Evolutionary conservation across 192 early-diverging fungal genomes (phyloP).

Genomic region (Spizellomyces sp.): DNA sequence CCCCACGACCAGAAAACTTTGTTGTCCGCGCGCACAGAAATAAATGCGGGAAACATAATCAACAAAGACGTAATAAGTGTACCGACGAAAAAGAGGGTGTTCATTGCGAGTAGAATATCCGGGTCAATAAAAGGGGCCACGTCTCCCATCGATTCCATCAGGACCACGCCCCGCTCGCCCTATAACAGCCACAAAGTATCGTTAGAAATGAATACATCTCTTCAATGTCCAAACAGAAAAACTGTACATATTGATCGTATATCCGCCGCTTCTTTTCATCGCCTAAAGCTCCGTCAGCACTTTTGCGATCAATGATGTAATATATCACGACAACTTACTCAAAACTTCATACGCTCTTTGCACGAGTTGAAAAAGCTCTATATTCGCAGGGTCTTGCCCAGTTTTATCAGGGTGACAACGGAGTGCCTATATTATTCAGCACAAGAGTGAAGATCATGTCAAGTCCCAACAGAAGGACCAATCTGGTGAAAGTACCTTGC

Average conservation of each 20-base stretch:
- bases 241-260: conserved; percentile 79
- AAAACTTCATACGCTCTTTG: conserved; percentile 83
- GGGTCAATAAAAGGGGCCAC: conserved; percentile 51
- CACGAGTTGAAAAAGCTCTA: conserved; percentile 83
- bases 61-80: conserved; percentile 56
- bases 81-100: conserved; percentile 39
- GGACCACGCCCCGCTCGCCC: conserved; percentile 52
- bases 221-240: background rate
- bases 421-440: conserved; percentile 39
- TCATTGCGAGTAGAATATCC: conserved; percentile 44
- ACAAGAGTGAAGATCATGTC: conserved; percentile 37
- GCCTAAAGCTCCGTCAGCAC: conserved; percentile 45
- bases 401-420: conserved; percentile 74
- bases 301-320: background rate
- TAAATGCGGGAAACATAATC: conserved; percentile 81
- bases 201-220: background rate
- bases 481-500: background rate
- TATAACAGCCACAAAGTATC: conserved; percentile 12
- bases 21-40: conserved; percentile 75
- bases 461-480: background rate
- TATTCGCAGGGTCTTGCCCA: conserved; percentile 41
- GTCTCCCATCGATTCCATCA: conserved; percentile 45
- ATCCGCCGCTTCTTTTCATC: conserved; percentile 77
- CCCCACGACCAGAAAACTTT: conserved; percentile 69
- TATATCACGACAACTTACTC: conserved; percentile 34